Conservation (phyloP, 129 eudicot genomes). For the Ambrosia trifida region DNA sequence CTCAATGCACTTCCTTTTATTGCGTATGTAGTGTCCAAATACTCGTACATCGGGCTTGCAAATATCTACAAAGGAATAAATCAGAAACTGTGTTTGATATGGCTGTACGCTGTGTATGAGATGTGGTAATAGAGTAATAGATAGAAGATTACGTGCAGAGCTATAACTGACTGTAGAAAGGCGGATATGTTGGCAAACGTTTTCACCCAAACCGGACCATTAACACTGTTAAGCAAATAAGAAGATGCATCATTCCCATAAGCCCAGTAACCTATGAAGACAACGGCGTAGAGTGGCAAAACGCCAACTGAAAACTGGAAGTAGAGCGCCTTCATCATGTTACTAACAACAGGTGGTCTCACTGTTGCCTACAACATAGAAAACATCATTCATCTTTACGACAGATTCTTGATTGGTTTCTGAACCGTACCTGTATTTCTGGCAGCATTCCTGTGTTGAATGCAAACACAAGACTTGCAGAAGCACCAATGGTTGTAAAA, state of each 20-base stretch:
- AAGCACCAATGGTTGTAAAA: slow-evolving; percentile 82
- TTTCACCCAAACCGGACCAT: slow-evolving; percentile 80
- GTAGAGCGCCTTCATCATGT: slow-evolving; percentile 95
- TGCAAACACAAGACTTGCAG: slow-evolving; percentile 84
- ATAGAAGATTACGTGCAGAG: slow-evolving; percentile 65
- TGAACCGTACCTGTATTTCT: slow-evolving; percentile 72
- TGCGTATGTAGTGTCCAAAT: slow-evolving; percentile 68
- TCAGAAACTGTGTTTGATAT: background rate
- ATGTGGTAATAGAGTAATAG: background rate
- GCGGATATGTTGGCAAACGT: slow-evolving; percentile 66
- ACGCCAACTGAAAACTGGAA: slow-evolving; percentile 85
- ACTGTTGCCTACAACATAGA: slow-evolving; percentile 70
- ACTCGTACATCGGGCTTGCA: slow-evolving; percentile 97
- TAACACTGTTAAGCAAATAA: slow-evolving; percentile 66
- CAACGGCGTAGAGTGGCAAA: slow-evolving; percentile 68
- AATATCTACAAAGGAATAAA: slow-evolving; percentile 58
- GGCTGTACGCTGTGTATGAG: background rate
- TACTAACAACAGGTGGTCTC: slow-evolving; percentile 72
- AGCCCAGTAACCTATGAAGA: slow-evolving; percentile 91
- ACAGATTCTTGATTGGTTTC: background rate
- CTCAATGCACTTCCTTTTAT: slow-evolving; percentile 67
- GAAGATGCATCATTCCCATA: slow-evolving; percentile 64
- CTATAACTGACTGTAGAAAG: slow-evolving; percentile 70
- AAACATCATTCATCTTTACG: slow-evolving; percentile 17
- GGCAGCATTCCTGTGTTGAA: slow-evolving; percentile 99